Evolutionary conservation across 257 asterid genomes (phyloP).

Genomic region (Parsonsia alboflavescens): DNA sequence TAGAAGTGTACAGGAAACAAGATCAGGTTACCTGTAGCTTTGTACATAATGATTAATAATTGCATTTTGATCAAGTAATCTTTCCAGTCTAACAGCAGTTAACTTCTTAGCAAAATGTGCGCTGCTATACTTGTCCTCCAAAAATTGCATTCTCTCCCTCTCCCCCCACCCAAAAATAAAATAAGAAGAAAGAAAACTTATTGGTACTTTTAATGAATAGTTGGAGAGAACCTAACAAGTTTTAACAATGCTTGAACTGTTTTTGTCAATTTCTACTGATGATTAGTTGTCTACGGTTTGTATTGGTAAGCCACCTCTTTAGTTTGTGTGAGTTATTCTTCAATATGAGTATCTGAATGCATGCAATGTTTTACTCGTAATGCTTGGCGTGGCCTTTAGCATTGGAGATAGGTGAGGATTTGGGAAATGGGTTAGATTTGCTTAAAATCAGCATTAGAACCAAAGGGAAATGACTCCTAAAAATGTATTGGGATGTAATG

Average conservation of each 20-base stretch:
- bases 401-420: too few species aligned
- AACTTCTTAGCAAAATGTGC: neutral
- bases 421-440: too few species aligned
- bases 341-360: too few species aligned
- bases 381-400: too few species aligned
- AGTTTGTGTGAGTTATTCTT: too few species aligned
- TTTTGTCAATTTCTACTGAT: neutral
- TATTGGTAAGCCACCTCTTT: neutral
- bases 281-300: neutral
- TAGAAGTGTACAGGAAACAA: conserved; percentile 32
- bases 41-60: conserved; percentile 20
- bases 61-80: neutral
- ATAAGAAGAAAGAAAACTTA: neutral
- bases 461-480: too few species aligned
- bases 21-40: conserved; percentile 44
- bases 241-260: neutral
- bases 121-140: neutral
- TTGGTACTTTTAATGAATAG: neutral
- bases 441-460: too few species aligned
- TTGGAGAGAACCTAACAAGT: neutral
- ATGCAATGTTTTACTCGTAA: too few species aligned
- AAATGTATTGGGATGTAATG: too few species aligned
- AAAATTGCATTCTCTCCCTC: neutral
- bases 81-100: neutral
- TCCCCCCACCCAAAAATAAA: neutral